Evolutionary conservation across 129 eudicot species (phyloP), one percentile per base, ranked within the genome.

Genomic region (Rutidosis leptorrhynchoides): DNA sequence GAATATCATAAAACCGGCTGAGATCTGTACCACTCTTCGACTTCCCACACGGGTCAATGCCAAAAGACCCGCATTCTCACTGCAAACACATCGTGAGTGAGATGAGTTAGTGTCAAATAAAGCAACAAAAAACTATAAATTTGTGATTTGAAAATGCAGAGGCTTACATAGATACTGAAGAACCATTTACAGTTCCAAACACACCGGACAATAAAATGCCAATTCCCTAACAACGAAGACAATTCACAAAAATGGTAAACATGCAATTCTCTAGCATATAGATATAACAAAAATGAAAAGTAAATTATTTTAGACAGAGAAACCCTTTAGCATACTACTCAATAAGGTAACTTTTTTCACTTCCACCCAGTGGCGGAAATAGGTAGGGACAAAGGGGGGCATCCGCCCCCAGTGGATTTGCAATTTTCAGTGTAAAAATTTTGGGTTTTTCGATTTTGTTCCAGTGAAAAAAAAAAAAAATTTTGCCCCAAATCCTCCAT

Each of bases 1-100:
- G 88, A 85, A 85, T 45, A 85, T 72, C 93, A 85, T 85, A 71
- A 85, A 85, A 10, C 73, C 93, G 3, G 93, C 88, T 62, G 93
- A 82, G 69, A 85, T 85, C 49, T 85, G 93, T 33, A 85, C 83
- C 0, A 85, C 93, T 76, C 88, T 80, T 80, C 93, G 83, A 74
- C 93, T 85, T 7, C 93, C 93, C 32, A 85, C 85, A 55, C 93
- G 88, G 24, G 93, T 85, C 79, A 85, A 77, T 58, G 87, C 87
- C 65, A 85, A 77, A 68, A 85, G 93, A 17, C 93, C 93, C 48
- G 88, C 93, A 80, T 85, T 85, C 71, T 85, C 93, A 65, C 93
- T 85, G 78, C 73, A 79, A 35, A 42, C 16, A 62, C 59, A 63
- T 42, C 24, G 33, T 21, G 33, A 20, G 46, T 7, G 45, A 20